A percentile compares a stretch with the other conserved stretches of the same genome.
These are phyloP conservation scores for Camellia lanceoleosa DNA, from an alignment of 148 eudicot species.

Conservation along the genomic window DNA sequence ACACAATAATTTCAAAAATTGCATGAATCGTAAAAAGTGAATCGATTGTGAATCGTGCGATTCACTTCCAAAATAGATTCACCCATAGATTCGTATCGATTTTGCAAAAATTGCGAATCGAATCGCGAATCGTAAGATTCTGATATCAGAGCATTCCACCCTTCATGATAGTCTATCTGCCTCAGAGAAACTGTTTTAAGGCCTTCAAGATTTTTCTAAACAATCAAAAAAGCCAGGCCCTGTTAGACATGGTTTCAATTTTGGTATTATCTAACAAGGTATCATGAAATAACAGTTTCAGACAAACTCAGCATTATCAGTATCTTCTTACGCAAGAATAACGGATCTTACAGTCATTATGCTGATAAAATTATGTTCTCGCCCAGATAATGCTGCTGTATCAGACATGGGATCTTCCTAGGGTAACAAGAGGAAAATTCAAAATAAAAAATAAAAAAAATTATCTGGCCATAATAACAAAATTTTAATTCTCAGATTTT, in stretches of 20 bases:
- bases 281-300: neutral
- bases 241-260: neutral
- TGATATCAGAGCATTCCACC: too few species aligned
- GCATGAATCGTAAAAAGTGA: too few species aligned
- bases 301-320: neutral
- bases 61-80: too few species aligned
- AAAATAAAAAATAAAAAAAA: neutral
- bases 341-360: neutral
- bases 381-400: neutral
- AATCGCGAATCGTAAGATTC: too few species aligned
- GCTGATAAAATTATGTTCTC: neutral
- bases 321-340: neutral
- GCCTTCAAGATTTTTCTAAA: neutral
- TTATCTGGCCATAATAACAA: too few species aligned
- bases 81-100: too few species aligned
- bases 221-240: neutral
- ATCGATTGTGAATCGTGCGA: too few species aligned
- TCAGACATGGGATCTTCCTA: neutral
- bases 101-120: too few species aligned
- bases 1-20: too few species aligned
- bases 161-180: slow-evolving; percentile 6
- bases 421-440: neutral
- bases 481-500: too few species aligned
- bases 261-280: neutral
- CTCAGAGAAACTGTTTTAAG: neutral